Evolutionary conservation across 2,329 filamentous ascomycete genomes (phyloP).

Genomic region (Coniochaeta ligniaria): DNA sequence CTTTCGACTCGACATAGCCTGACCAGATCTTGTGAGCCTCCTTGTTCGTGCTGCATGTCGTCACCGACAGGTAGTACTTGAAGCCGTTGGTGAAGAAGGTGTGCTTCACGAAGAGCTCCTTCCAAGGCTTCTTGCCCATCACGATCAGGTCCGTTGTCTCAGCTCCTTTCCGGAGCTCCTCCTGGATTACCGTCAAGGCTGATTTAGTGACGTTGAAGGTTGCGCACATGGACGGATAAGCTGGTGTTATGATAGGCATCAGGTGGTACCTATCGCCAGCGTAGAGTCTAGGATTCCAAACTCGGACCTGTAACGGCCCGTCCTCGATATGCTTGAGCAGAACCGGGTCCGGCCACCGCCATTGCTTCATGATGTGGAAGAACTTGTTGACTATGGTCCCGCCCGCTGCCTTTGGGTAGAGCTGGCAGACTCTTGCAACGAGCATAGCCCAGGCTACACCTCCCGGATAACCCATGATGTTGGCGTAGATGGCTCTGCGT

Average conservation of each 20-base stretch:
- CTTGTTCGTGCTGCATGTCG: conserved; percentile 73
- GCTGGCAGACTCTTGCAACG: conserved; percentile 88
- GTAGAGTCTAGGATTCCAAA: conserved; percentile 93
- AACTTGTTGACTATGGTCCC: conserved; percentile 89
- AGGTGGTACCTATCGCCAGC: conserved; percentile 75
- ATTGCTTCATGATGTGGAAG: conserved; percentile 83
- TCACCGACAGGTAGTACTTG: conserved; percentile 91
- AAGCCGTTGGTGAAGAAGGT: conserved; percentile 89
- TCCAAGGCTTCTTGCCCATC: conserved; percentile 70
- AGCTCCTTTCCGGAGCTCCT: conserved; percentile 72
- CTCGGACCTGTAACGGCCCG: conserved; percentile 70
- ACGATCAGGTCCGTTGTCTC: conserved; percentile 77
- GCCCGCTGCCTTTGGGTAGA: conserved; percentile 87
- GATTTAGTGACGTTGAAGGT: conserved; percentile 91
- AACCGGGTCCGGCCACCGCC: conserved; percentile 93
- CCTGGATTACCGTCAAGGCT: conserved; percentile 75
- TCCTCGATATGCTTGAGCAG: conserved; percentile 83
- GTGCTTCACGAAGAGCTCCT: conserved; percentile 81
- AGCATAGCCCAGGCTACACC: conserved; percentile 98
- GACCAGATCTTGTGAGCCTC: conserved; percentile 84
- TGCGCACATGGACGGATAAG: conserved; percentile 95
- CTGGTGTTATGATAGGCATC: conserved; percentile 97
- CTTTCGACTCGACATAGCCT: conserved; percentile 88
- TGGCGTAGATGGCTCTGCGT: conserved; percentile 85
- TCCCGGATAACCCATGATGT: conserved; percentile 93